A percentile compares a stretch with the other conserved stretches of the same genome.
phyloP scores from a whole-genome alignment of 345 rosid species.

The Heritiera littoralis region DNA sequence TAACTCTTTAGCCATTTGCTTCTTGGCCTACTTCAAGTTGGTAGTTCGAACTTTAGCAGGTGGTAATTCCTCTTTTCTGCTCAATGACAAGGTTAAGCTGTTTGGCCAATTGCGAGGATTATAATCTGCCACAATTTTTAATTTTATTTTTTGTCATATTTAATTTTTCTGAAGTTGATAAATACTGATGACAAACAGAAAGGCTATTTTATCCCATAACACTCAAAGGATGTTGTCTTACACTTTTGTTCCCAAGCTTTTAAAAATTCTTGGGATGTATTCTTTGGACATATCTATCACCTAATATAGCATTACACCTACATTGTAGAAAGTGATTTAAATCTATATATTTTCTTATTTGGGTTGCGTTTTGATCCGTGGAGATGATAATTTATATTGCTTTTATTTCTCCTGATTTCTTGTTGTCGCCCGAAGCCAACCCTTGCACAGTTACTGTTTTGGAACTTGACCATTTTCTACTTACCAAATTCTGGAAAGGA shows the following conservation, averaged over 20 bases:
- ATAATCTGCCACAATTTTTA: background rate
- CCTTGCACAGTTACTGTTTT: background rate
- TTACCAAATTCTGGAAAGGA: background rate
- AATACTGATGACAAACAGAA: background rate
- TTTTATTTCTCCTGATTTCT: background rate
- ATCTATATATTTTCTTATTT: background rate
- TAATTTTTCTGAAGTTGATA: background rate
- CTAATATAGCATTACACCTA: background rate
- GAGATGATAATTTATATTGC: background rate
- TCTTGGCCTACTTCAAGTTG: background rate
- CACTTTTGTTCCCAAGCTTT: background rate
- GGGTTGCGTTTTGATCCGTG: constrained; percentile 5
- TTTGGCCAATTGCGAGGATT: background rate
- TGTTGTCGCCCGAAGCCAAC: background rate
- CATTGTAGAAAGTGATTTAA: background rate
- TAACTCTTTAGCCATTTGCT: background rate
- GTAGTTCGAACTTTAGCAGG: background rate
- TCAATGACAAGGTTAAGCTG: background rate
- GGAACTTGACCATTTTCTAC: constrained; percentile 8
- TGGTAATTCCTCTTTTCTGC: background rate
- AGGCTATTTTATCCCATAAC: background rate
- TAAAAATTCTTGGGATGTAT: background rate
- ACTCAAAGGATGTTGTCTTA: background rate
- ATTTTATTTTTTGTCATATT: too few relatives aligned
- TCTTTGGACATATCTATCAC: background rate